Evolutionary conservation across 345 rosid genomes (phyloP).

Genomic region (Dipteronia dyeriana): DNA sequence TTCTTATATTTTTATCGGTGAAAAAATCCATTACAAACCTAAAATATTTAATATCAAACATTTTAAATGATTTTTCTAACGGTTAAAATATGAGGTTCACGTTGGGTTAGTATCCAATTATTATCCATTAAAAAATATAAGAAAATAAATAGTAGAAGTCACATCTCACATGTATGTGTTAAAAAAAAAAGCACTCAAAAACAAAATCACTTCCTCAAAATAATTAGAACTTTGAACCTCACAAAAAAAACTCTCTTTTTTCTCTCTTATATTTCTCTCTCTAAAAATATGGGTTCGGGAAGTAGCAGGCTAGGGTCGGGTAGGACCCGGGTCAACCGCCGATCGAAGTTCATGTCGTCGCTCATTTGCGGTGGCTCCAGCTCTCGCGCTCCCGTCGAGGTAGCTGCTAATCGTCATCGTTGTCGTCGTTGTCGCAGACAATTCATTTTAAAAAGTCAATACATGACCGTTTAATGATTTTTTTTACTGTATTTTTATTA

Average conservation of each 20-base stretch:
- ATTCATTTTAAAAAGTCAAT: not conserved
- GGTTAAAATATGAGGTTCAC: too few species aligned
- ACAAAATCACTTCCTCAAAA: not conserved
- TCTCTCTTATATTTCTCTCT: not conserved
- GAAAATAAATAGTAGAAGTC: too few species aligned
- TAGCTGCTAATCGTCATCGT: constrained; percentile 11
- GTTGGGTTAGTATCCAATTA: too few species aligned
- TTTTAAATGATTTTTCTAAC: too few species aligned
- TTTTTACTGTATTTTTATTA: not conserved
- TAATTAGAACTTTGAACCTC: not conserved
- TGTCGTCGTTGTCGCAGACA: too few species aligned
- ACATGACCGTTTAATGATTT: not conserved
- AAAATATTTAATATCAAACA: too few species aligned
- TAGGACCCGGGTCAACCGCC: constrained; percentile 36
- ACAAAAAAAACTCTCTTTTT: not conserved
- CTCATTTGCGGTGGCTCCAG: constrained; percentile 53
- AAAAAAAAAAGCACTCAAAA: not conserved
- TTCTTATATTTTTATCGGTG: too few species aligned
- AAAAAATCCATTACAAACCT: too few species aligned
- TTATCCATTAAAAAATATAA: too few species aligned
- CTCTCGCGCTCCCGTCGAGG: constrained; percentile 46
- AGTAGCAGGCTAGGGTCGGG: constrained; percentile 44
- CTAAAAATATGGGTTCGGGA: constrained; percentile 49
- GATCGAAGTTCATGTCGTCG: constrained; percentile 34
- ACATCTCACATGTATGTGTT: not conserved